phyloP scores from a whole-genome alignment of 1,284 basidiomycete species.

The Ceratobasidium sp. region DNA sequence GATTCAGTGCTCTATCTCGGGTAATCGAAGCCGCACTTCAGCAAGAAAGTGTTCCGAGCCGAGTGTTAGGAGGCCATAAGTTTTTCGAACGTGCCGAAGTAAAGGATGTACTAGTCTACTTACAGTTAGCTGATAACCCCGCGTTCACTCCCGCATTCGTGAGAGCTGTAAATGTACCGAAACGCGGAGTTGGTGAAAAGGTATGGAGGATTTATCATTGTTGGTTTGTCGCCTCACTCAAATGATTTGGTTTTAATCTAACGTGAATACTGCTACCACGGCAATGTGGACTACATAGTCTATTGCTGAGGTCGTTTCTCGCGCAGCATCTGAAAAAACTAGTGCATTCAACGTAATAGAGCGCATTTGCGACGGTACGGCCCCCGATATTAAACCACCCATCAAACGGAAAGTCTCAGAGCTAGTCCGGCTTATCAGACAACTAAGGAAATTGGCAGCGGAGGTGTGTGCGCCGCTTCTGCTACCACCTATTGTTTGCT shows the following conservation, averaged over 20 bases:
- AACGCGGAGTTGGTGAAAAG: constrained; percentile 81
- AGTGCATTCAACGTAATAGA: constrained; percentile 68
- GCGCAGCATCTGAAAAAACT: constrained; percentile 60
- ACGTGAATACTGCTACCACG: background rate
- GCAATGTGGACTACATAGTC: constrained; percentile 54
- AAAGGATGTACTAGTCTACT: constrained; percentile 86
- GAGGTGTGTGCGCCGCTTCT: constrained; percentile 53
- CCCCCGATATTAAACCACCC: constrained; percentile 68
- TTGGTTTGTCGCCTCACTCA: background rate
- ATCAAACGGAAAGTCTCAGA: constrained; percentile 66
- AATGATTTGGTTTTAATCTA: background rate
- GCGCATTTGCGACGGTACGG: constrained; percentile 62
- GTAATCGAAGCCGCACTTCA: constrained; percentile 78
- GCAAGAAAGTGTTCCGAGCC: constrained; percentile 75
- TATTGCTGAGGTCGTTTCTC: constrained; percentile 62
- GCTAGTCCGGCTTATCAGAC: constrained; percentile 65
- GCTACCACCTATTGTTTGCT: background rate
- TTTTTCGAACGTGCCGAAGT: constrained; percentile 89
- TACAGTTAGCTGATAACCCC: constrained; percentile 84
- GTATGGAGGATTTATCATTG: constrained; percentile 52
- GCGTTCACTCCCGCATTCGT: constrained; percentile 75
- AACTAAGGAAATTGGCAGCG: constrained; percentile 62
- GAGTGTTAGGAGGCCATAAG: constrained; percentile 79
- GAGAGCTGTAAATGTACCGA: constrained; percentile 75
- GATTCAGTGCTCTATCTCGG: constrained; percentile 83